Base-by-base conservation (phyloP, 345 rosid species). In the Moricandia arvensis region DNA sequence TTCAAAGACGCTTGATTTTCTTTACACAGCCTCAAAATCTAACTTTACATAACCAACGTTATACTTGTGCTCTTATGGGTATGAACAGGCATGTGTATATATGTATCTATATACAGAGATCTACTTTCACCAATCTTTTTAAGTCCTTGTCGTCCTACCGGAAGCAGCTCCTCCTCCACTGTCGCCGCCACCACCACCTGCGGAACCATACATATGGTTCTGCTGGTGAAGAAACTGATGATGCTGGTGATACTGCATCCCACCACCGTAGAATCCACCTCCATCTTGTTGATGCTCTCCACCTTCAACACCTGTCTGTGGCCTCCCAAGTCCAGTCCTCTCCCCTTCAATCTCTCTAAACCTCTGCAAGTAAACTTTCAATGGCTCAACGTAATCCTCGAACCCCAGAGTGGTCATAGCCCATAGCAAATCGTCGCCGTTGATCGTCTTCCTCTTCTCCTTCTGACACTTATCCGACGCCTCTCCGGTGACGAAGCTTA, bases 401-500 rank as follows among this genome's bases (percentile, higher is more conserved):
- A 89, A 89, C 17, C 91, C 94, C 16, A 87, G 77, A 13, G 94
- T 89, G 5, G 94, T 87, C 94, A 87, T 89, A 21, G 83, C 83
- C 83, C 83, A 80, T 0, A 80, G 77, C 76, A 80, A 61, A 65
- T 80, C 83, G 8, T 89, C 93, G 1, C 93, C 93, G 80, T 89
- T 89, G 79, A 89, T 84, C 7, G 93, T 89, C 84, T 89, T 89
- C 82, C 93, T 55, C 85, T 89, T 89, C 87, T 89, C 93, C 18
- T 88, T 76, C 73, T 87, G 89, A 74, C 94, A 89, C 90, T 89
- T 89, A 71, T 89, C 94, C 0, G 94, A 89, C 0, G 94, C 94
- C 72, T 87, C 94, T 17, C 94, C 94, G 2, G 91, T 89, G 55
- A 89, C 84, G 80, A 89, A 89, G 68, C 91, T 89, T 1, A 89